Evolutionary conservation across 169 alveolate species (phyloP).

Genomic region (Plasmodium sp.): DNA sequence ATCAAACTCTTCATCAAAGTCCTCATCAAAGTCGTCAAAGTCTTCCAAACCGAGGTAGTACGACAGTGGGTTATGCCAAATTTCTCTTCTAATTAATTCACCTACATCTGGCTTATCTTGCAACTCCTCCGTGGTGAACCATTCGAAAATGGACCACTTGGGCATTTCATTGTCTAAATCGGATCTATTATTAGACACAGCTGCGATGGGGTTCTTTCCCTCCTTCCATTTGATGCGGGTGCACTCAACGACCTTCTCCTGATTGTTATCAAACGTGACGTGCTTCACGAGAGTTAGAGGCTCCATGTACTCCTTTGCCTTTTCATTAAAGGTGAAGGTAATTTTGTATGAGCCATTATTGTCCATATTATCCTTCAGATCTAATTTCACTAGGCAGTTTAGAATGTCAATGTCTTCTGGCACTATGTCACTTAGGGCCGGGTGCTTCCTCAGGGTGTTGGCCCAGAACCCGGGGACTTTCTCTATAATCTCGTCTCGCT

Average conservation of each 20-base stretch:
- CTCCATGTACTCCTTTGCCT: slow-evolving; percentile 89
- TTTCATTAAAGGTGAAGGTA: slow-evolving; percentile 86
- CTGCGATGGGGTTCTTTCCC: slow-evolving; percentile 78
- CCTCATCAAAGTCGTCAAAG: slow-evolving; percentile 85
- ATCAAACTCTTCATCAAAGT: slow-evolving; percentile 79
- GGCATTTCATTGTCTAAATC: slow-evolving; percentile 61
- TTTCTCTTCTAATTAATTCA: slow-evolving; percentile 91
- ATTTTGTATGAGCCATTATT: slow-evolving; percentile 91
- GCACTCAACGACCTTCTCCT: slow-evolving; percentile 89
- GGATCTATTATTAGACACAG: slow-evolving; percentile 42
- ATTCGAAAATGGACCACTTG: slow-evolving; percentile 86
- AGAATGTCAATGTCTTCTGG: slow-evolving; percentile 89
- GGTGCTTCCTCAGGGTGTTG: slow-evolving; percentile 89
- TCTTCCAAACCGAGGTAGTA: slow-evolving; percentile 85
- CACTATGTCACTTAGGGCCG: slow-evolving; percentile 87
- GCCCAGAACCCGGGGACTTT: slow-evolving; percentile 93
- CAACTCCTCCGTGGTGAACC: slow-evolving; percentile 87
- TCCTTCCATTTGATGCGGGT: slow-evolving; percentile 91
- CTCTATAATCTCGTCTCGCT: slow-evolving; percentile 87
- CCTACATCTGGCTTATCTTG: slow-evolving; percentile 90
- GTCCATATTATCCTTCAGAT: slow-evolving; percentile 91
- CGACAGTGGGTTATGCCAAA: slow-evolving; percentile 93
- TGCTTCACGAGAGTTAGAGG: slow-evolving; percentile 89
- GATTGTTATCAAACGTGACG: slow-evolving; percentile 85
- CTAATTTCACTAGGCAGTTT: slow-evolving; percentile 84